Evolutionary conservation across 345 rosid genomes (phyloP).

Genomic region (Hevea brasiliensis): DNA sequence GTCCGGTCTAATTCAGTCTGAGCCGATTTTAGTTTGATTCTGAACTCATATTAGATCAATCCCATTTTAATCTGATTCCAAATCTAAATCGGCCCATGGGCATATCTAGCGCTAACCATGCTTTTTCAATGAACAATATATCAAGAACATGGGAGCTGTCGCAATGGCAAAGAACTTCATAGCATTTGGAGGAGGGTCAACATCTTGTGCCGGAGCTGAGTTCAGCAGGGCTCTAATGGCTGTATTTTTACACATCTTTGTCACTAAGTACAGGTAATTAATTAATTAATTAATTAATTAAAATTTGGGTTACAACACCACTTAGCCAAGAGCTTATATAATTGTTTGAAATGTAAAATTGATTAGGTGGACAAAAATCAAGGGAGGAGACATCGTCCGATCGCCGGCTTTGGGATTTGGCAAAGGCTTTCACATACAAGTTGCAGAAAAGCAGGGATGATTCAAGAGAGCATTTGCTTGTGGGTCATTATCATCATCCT

Average conservation of each 20-base stretch:
- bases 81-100: too few species aligned
- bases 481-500: too few species aligned
- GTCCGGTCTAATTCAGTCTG: too few species aligned
- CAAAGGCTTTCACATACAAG: background rate
- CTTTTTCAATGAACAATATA: too few species aligned
- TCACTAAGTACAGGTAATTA: conserved; percentile 26
- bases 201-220: conserved; percentile 30
- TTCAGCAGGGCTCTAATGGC: conserved; percentile 27
- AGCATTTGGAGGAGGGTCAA: conserved; percentile 32
- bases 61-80: too few species aligned
- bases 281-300: too few species aligned
- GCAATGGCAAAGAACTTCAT: conserved; percentile 21
- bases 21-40: too few species aligned
- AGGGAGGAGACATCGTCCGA: conserved; percentile 10
- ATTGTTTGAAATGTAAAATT: background rate
- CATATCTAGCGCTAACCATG: too few species aligned
- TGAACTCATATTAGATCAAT: too few species aligned
- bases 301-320: too few species aligned
- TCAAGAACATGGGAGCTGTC: conserved; percentile 19
- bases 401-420: conserved; percentile 12
- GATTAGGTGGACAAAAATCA: background rate
- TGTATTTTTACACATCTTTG: conserved; percentile 18
- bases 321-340: too few species aligned
- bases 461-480: too few species aligned
- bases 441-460: background rate